These are phyloP conservation scores for Phytopythium mirpurense DNA, from an alignment of 352 stramenopile species.

Conservation along the genomic window DNA sequence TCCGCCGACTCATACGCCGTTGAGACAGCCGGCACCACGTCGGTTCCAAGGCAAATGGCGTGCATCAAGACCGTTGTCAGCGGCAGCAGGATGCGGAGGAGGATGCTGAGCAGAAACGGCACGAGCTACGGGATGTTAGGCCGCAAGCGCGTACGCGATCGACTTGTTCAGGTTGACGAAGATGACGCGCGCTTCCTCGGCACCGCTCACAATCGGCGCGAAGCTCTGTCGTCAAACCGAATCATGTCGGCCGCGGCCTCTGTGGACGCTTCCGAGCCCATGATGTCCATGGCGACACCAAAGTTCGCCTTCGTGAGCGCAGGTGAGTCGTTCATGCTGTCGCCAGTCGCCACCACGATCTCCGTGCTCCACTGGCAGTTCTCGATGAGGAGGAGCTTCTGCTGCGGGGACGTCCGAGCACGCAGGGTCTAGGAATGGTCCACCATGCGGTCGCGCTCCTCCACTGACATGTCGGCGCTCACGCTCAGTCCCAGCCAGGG, in stretches of 20 bases:
- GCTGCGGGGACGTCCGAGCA: slow-evolving; percentile 91
- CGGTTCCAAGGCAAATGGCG: slow-evolving; percentile 87
- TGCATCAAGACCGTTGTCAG: slow-evolving; percentile 92
- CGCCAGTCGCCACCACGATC: slow-evolving; percentile 94
- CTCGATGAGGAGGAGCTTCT: slow-evolving; percentile 95
- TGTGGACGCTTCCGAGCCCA: slow-evolving; percentile 95
- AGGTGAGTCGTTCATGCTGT: slow-evolving; percentile 98
- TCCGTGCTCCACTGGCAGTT: slow-evolving; percentile 81
- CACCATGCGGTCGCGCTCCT: slow-evolving; percentile 85
- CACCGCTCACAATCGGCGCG: slow-evolving; percentile 92
- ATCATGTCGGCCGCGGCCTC: slow-evolving; percentile 95
- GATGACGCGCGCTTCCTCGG: slow-evolving; percentile 93
- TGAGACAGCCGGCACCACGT: slow-evolving; percentile 91
- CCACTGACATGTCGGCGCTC: slow-evolving; percentile 61
- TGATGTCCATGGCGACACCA: slow-evolving; percentile 97
- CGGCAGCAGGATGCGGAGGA: slow-evolving; percentile 80
- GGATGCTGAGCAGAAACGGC: slow-evolving; percentile 83
- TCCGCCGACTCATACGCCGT: slow-evolving; percentile 89
- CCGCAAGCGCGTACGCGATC: slow-evolving; percentile 89
- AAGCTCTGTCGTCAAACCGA: slow-evolving; percentile 97
- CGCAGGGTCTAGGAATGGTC: slow-evolving; percentile 93
- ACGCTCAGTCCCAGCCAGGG: slow-evolving; percentile 81
- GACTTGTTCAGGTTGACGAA: slow-evolving; percentile 96
- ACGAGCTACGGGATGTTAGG: slow-evolving; percentile 89
- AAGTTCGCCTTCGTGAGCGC: slow-evolving; percentile 97